phyloP scores from a whole-genome alignment of 129 eudicot genomes.

The Sambucus nigra region DNA sequence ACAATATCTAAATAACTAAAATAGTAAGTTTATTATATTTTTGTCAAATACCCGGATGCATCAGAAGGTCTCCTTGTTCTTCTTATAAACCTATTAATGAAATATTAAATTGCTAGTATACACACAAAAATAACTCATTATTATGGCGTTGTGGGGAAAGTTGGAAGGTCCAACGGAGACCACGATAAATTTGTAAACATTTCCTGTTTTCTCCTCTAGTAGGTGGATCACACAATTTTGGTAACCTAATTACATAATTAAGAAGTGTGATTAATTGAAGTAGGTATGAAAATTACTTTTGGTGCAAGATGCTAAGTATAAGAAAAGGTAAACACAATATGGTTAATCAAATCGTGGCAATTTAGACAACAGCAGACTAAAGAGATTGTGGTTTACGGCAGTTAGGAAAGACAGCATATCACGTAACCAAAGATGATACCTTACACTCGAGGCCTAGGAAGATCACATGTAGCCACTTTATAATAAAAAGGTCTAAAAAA shows the following conservation, averaged over 20 bases:
- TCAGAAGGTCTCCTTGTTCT: slow-evolving; percentile 28
- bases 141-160: no score
- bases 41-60: no score
- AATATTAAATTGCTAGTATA: background rate
- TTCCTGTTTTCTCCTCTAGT: background rate
- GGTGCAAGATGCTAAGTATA: background rate
- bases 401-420: no score
- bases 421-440: no score
- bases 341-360: background rate
- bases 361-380: no score
- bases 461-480: no score
- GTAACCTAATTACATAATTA: background rate
- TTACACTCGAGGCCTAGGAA: no score
- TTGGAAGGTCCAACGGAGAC: background rate
- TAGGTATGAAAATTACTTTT: background rate
- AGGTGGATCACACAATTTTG: background rate
- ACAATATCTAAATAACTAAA: no score
- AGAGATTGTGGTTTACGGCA: no score
- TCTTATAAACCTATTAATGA: background rate
- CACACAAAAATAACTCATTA: background rate
- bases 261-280: background rate
- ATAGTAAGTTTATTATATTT: no score
- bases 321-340: background rate
- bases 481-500: no score
- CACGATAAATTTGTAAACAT: background rate